Evolutionary conservation across 1,284 basidiomycete species (phyloP).

Genomic region (Exobasidium rhododendri): DNA sequence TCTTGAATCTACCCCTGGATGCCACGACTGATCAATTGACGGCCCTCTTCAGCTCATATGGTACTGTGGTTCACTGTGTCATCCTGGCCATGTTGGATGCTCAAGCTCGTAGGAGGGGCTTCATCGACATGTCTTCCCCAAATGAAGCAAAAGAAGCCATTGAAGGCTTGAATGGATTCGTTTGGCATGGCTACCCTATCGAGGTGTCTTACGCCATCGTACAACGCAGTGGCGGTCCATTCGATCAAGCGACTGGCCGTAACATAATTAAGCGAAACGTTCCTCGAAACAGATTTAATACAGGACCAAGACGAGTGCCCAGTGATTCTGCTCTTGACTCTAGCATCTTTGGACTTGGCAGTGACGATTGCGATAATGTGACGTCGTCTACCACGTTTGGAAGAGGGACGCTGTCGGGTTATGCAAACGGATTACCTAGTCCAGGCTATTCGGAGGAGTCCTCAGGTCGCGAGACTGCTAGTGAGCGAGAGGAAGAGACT

Average conservation of each 20-base stretch:
- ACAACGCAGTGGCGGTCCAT: slow-evolving; percentile 46
- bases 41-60: slow-evolving; percentile 38
- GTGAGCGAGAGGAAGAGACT: background rate
- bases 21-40: slow-evolving; percentile 44
- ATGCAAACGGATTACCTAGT: slow-evolving; percentile 1
- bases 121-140: slow-evolving; percentile 49
- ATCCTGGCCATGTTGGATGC: slow-evolving; percentile 52
- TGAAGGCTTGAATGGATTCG: slow-evolving; percentile 35
- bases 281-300: slow-evolving; percentile 33
- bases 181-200: slow-evolving; percentile 51
- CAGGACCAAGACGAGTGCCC: slow-evolving; percentile 25
- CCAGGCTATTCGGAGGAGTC: slow-evolving; percentile 2
- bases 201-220: slow-evolving; percentile 54
- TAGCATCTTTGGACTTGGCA: background rate
- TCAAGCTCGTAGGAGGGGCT: slow-evolving; percentile 50
- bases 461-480: background rate
- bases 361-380: background rate
- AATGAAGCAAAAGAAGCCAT: slow-evolving; percentile 42
- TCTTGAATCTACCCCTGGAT: slow-evolving; percentile 51
- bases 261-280: slow-evolving; percentile 30
- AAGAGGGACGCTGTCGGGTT: background rate
- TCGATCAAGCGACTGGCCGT: slow-evolving; percentile 25
- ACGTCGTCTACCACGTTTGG: background rate
- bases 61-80: slow-evolving; percentile 48
- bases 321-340: slow-evolving; percentile 12